Evolutionary conservation across 495 filamentous ascomycete species (phyloP).

Genomic region (Amniculicola lignicola): DNA sequence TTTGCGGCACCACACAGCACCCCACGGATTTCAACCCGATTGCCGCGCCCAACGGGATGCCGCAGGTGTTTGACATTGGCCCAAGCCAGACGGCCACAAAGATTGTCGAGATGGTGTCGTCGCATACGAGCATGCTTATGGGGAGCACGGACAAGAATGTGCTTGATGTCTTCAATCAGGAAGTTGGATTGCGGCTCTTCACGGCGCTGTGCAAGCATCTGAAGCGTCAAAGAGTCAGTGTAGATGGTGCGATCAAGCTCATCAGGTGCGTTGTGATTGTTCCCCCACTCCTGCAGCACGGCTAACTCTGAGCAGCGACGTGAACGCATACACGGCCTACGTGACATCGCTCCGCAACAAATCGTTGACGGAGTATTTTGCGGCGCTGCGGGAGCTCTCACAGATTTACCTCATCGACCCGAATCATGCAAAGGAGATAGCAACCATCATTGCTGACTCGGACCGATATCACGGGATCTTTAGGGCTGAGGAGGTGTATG

Average conservation of each 20-base stretch:
- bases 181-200: conserved; percentile 91
- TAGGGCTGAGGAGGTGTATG: conserved; percentile 92
- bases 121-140: conserved; percentile 84
- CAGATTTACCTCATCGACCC: conserved; percentile 94
- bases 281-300: background rate
- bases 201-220: conserved; percentile 91
- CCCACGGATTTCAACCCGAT: conserved; percentile 89
- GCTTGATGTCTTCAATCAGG: conserved; percentile 97
- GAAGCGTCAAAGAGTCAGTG: conserved; percentile 88
- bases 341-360: conserved; percentile 75
- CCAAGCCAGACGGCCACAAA: conserved; percentile 72
- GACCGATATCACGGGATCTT: conserved; percentile 90
- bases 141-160: conserved; percentile 96
- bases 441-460: conserved; percentile 87
- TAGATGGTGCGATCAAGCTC: conserved; percentile 84
- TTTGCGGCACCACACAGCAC: conserved; percentile 83
- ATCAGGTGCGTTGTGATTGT: conserved; percentile 59
- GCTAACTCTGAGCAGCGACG: conserved; percentile 57
- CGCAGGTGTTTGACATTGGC: conserved; percentile 67
- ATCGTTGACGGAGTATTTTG: conserved; percentile 83
- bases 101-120: conserved; percentile 78
- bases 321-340: conserved; percentile 89
- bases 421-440: conserved; percentile 88
- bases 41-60: conserved; percentile 38
- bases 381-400: conserved; percentile 82